Evolutionary conservation across 176 grass and related monocot genomes (phyloP).

Genomic region (Lolium multiflorum): DNA sequence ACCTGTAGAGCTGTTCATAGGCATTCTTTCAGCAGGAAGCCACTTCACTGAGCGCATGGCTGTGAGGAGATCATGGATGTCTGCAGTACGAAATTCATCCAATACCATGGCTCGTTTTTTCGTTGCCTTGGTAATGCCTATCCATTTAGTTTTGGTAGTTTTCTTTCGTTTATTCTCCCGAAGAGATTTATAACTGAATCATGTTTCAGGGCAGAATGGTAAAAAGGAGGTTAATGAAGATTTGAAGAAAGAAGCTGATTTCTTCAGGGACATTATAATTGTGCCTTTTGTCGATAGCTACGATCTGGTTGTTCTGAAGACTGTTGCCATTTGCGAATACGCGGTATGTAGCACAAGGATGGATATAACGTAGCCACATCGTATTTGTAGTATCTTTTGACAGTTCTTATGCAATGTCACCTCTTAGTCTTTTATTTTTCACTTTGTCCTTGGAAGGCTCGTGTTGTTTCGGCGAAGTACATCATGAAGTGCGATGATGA

Average conservation of each 20-base stretch:
- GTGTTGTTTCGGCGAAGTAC: conserved; percentile 55
- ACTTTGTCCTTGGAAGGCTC: conserved; percentile 49
- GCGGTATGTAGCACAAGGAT: conserved; percentile 54
- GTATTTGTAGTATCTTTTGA: conserved; percentile 33
- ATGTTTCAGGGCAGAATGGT: conserved; percentile 57
- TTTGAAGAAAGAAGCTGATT: conserved; percentile 74
- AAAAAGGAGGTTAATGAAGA: conserved; percentile 69
- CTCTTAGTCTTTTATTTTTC: background rate
- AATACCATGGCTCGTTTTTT: conserved; percentile 71
- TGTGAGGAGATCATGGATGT: conserved; percentile 84
- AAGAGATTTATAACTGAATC: conserved; percentile 30
- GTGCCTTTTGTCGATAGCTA: conserved; percentile 77
- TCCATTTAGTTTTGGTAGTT: background rate
- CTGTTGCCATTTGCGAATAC: conserved; percentile 76
- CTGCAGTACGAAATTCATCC: conserved; percentile 68
- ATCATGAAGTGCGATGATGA: conserved; percentile 89
- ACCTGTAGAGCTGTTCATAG: conserved; percentile 73
- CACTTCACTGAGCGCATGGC: conserved; percentile 86
- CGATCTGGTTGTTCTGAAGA: conserved; percentile 84
- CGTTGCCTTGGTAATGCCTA: conserved; percentile 68
- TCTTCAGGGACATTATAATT: conserved; percentile 79
- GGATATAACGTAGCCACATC: conserved; percentile 12
- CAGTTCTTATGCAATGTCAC: background rate
- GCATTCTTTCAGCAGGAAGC: conserved; percentile 73
- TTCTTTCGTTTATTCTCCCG: background rate